Base-by-base conservation (phyloP, 2,329 filamentous ascomycete species). In the Botrytis fragariae region DNA sequence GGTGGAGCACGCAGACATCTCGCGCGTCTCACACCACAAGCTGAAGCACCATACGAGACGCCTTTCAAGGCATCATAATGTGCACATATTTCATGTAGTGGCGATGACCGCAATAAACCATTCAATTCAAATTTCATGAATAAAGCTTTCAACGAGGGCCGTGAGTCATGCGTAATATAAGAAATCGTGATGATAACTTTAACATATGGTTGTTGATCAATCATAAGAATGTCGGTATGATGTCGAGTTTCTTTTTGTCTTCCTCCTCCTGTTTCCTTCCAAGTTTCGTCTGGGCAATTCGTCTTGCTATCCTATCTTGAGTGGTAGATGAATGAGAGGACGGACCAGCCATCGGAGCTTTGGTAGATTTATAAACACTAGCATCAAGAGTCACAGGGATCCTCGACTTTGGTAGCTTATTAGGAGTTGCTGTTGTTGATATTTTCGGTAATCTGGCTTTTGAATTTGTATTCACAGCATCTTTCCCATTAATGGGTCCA, bases 11-110 rank as follows among this genome's bases (percentile, higher is more conserved):
- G 94, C 74, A 87, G 94, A 69, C 93, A 97, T 83, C 83, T 97
- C 75, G 93, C 93, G 8, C 87, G 94, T 61, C 91, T 97, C 79
- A 95, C 93, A 7, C 93, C 93, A 0, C 92, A 95, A 83, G 93
- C 93, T 1, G 93, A 97, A 85, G 82, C 84, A 74, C 93, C 93
- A 0, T 93, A 85, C 77, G 91, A 96, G 86, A 96, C 90, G 1
- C 88, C 89, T 0, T 89, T 86, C 74, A 75, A 77, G 57, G 60
- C 64, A n/a, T 74, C 22, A 68, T 42, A 9, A 57, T 42, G 18
- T 22, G 12, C 16, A 57, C 1, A 51, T 4, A 10, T 3, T 6
- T 25, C 12, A 22, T 68, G 10, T 32, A 57, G n/a, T 12, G 32
- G 35, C 18, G n/a, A n/a, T 37, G 14, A 22, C 14, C 22, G 9